Percentiles rank a stretch among this genome's conserved stretches.
Conservation (phyloP, 192 early-diverging fungal genomes). For the Coemansia sp. region DNA sequence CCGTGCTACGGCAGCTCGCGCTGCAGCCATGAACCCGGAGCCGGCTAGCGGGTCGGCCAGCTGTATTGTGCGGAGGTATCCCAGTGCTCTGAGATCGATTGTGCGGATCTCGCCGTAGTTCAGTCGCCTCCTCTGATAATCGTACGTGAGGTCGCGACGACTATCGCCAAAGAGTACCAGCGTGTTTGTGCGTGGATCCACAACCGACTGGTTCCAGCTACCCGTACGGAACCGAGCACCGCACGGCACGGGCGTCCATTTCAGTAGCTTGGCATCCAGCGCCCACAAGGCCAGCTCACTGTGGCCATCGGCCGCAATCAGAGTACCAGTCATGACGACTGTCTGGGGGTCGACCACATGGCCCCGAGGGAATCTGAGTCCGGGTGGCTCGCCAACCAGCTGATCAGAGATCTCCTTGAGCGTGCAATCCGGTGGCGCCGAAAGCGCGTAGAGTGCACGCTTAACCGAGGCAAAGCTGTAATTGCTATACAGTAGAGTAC, state of each 20-base stretch:
- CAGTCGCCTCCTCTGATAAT: constrained; percentile 75
- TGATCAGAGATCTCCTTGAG: constrained; percentile 68
- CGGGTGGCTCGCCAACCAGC: constrained; percentile 70
- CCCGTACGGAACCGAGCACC: constrained; percentile 66
- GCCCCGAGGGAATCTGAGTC: constrained; percentile 75
- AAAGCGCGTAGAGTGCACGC: constrained; percentile 70
- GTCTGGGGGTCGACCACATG: constrained; percentile 67
- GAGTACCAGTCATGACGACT: constrained; percentile 68
- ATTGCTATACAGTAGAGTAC: constrained; percentile 71
- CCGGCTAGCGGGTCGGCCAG: constrained; percentile 22
- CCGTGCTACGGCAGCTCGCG: constrained; percentile 20
- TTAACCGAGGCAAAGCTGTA: constrained; percentile 72
- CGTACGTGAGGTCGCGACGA: constrained; percentile 64
- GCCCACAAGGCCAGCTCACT: constrained; percentile 75
- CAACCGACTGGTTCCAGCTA: constrained; percentile 75
- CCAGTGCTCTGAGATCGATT: constrained; percentile 73
- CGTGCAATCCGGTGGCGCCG: constrained; percentile 58
- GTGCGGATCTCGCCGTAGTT: constrained; percentile 76
- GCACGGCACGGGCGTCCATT: constrained; percentile 69
- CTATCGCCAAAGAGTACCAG: constrained; percentile 74
- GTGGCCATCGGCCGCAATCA: constrained; percentile 60
- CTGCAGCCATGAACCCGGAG: constrained; percentile 17
- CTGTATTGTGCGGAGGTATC: constrained; percentile 54
- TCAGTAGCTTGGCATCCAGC: constrained; percentile 58
- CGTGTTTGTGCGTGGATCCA: constrained; percentile 62